phyloP scores from a whole-genome alignment of 495 filamentous ascomycete genomes.

The Daldinia vernicosa region DNA sequence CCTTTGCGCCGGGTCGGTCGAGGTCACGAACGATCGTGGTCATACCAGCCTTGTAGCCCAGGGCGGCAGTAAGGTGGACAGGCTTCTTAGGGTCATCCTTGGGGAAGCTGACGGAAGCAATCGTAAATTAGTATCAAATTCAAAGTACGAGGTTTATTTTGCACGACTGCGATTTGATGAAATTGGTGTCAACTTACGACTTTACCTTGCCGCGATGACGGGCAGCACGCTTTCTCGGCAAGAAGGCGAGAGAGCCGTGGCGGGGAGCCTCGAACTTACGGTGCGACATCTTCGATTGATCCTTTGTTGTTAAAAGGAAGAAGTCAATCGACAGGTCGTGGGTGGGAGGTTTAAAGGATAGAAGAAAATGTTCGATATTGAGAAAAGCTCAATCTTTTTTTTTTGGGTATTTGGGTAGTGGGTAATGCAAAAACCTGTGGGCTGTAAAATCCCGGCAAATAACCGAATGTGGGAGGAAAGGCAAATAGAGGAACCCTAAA shows the following conservation, averaged over 20 bases:
- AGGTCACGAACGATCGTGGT: slow-evolving; percentile 99
- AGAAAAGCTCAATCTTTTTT: slow-evolving; percentile 34
- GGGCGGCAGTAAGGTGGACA: slow-evolving; percentile 96
- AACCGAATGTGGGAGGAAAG: slow-evolving; percentile 38
- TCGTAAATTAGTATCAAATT: slow-evolving; percentile 27
- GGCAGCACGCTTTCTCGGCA: slow-evolving; percentile 96
- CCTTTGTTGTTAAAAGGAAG: slow-evolving; percentile 44
- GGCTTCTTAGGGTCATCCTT: slow-evolving; percentile 99
- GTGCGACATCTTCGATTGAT: slow-evolving; percentile 66
- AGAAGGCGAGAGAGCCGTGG: slow-evolving; percentile 96
- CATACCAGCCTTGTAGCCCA: slow-evolving; percentile 99
- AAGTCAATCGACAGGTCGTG: slow-evolving; percentile 45
- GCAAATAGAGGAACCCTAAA: slow-evolving; percentile 30
- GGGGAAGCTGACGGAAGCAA: slow-evolving; percentile 72
- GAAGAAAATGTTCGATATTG: slow-evolving; percentile 39
- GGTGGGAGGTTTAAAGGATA: slow-evolving; percentile 12
- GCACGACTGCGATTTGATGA: slow-evolving; percentile 2
- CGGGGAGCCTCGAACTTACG: slow-evolving; percentile 91
- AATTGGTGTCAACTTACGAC: slow-evolving; percentile 68
- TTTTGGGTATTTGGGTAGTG: slow-evolving; percentile 26
- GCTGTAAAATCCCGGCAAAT: slow-evolving; percentile 42
- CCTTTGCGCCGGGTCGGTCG: slow-evolving; percentile 98
- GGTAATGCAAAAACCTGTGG: slow-evolving; percentile 33
- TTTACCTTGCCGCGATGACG: slow-evolving; percentile 98
- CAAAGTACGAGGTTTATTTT: not conserved